phyloP scores from a whole-genome alignment of 306 rosid genomes.

The Comarum palustre region DNA sequence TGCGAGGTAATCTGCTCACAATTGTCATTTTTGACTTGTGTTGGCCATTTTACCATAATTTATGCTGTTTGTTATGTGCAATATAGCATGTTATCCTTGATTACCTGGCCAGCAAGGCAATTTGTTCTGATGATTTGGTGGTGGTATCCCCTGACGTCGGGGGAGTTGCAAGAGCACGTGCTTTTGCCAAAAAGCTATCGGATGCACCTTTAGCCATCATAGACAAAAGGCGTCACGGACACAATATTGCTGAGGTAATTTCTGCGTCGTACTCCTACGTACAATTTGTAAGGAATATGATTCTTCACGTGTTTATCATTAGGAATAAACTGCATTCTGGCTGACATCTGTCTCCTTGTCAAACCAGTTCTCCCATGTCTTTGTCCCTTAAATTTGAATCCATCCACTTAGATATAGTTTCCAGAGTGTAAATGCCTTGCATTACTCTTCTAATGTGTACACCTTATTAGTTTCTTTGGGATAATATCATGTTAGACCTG shows the following conservation, averaged over 20 bases:
- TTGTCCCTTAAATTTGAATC: background rate
- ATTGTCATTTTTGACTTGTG: constrained; percentile 23
- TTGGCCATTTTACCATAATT: constrained; percentile 24
- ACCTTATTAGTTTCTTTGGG: background rate
- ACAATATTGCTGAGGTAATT: constrained; percentile 87
- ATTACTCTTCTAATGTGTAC: background rate
- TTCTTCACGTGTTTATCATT: background rate
- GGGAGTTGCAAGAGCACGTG: constrained; percentile 99
- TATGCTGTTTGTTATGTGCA: constrained; percentile 29
- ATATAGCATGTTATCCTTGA: constrained; percentile 87
- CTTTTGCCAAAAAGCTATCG: constrained; percentile 90
- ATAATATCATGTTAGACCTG: background rate
- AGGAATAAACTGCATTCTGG: background rate
- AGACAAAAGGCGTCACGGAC: constrained; percentile 94
- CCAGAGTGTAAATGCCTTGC: background rate
- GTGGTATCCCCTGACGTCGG: constrained; percentile 99
- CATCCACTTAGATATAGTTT: background rate
- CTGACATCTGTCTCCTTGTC: background rate
- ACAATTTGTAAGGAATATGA: background rate
- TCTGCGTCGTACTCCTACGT: background rate
- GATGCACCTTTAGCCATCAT: constrained; percentile 98
- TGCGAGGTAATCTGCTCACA: constrained; percentile 56
- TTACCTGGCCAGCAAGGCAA: constrained; percentile 90
- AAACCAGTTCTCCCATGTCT: background rate
- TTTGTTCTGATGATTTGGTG: constrained; percentile 75